Conservation (phyloP, 306 rosid genomes). For the Lathyrus tuberosus region DNA sequence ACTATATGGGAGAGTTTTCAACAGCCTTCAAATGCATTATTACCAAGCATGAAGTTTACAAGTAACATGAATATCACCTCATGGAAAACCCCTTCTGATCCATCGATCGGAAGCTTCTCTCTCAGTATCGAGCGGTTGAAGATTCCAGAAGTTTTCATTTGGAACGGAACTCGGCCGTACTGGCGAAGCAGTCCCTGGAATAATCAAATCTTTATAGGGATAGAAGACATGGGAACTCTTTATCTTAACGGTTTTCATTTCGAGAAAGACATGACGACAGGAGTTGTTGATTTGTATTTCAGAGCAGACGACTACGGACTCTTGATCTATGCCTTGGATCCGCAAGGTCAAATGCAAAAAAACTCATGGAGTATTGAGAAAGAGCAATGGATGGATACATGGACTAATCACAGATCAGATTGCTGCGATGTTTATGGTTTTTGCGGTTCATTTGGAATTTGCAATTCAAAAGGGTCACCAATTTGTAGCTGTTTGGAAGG, state of each 20-base stretch:
- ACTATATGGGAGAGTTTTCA: too few relatives aligned
- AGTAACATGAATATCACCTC: conserved; percentile 14
- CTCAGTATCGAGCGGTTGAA: neutral
- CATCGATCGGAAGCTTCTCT: conserved; percentile 42
- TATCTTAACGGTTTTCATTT: conserved; percentile 18
- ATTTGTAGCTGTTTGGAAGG: too few relatives aligned
- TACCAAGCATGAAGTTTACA: conserved; percentile 37
- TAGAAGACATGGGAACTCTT: neutral
- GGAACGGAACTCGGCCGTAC: neutral
- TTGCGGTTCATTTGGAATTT: too few relatives aligned
- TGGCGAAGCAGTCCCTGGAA: conserved; percentile 38
- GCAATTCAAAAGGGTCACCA: too few relatives aligned
- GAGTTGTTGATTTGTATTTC: too few relatives aligned
- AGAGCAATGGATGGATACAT: too few relatives aligned
- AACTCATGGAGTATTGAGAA: neutral
- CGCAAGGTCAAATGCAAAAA: too few relatives aligned
- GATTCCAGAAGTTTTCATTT: neutral
- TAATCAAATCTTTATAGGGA: neutral
- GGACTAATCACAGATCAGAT: too few relatives aligned
- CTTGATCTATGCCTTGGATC: too few relatives aligned
- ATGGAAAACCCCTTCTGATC: conserved; percentile 46
- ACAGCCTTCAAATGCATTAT: conserved; percentile 32
- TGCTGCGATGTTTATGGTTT: too few relatives aligned
- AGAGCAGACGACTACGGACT: too few relatives aligned
- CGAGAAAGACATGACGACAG: too few relatives aligned